Evolutionary conservation across 2,329 filamentous ascomycete genomes (phyloP), one percentile per base, ranked within the genome.

Genomic region (Exophiala viscosa): DNA sequence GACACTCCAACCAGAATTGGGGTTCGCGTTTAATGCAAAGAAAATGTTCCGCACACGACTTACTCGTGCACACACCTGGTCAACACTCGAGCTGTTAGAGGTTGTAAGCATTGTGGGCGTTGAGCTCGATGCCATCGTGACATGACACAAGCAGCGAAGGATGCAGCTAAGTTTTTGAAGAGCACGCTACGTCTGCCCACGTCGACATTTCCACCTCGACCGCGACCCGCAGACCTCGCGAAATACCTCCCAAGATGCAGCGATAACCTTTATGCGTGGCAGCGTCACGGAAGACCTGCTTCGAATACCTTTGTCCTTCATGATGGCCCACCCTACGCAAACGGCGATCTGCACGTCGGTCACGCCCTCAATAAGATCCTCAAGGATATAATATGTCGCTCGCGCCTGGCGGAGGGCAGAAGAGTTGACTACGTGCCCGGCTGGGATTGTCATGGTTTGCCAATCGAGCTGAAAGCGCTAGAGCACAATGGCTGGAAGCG

Each of bases 361-460:
- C 93, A 99, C 76, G 90, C 93, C 33, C 76, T 99, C 66, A 99
- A 99, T 72, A 99, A 99, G 73, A 86, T 97, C 62, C 77, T 96
- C 54, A 99, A 99, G 75, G 93, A 99, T 71, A 88, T 97, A 65
- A 88, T 95, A 57, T 79, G 90, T 62, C 83, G 93, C 36, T 84
- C 86, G 56, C 84, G 96, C 72, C 75, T 97, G 55, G 83, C 88
- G 55, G 80, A 86, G 65, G 93, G 89, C 14, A 85, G 81, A 61
- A 79, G 82, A 57, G 85, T 97, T 32, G 78, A 84, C 35, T 99
- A 95, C 66, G 78, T 90, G 13, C 93, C 93, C 2, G 92, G 93
- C 41, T 99, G 93, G 93, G 95, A 99, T 68, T 99, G 93, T 61
- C 93, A 99, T 75, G 93, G 93, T 0, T 79, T 99, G 44, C 93